Base-by-base conservation (phyloP, 1,139 yeast genomes). In the Magnusiomyces tetraspermus region DNA sequence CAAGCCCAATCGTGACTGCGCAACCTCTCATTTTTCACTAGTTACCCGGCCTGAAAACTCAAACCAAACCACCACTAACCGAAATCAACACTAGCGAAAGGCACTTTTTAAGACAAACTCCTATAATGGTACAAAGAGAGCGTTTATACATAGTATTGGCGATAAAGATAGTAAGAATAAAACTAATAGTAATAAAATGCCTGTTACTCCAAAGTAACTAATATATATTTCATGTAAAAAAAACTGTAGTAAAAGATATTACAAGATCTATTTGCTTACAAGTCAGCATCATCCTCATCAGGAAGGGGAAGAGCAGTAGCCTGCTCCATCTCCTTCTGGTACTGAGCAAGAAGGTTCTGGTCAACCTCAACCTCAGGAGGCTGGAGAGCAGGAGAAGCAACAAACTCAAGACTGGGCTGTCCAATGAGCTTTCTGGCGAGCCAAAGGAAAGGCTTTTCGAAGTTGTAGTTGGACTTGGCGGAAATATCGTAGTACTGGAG, bases 391-490 rank as follows among this genome's bases (percentile, higher is more conserved):
- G 98, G 98, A 59, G 98, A 86, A 65, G 95, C 97, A 65, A 94
- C 98, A 69, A 94, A 94, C 77, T 94, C 98, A 70, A 94, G 83
- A 74, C 85, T 88, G 60, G 97, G 92, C 82, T 89, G 88, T 75
- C 98, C 99, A 63, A 90, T 96, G 70, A 94, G 82, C 79, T 94
- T 94, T 83, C 98, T 87, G 53, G 98, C 98, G 70, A 94, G 87
- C 99, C 99, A 94, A 75, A 94, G 83, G 86, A 92, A 94, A 59
- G 99, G 99, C 80, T 94, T 94, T 79, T 94, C 99, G 68, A 94
- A 94, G 81, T 94, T 94, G 80, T 94, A 94, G 82, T 94, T 94
- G 63, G 98, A 92, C 78, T 94, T 94, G 73, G 99, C 99, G 57
- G 97, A 90, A 71, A 94, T 94, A 75, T 94, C 99, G 77, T 94